Evolutionary conservation across 352 stramenopile species (phyloP).

Genomic region (Phytophthora cactorum): DNA sequence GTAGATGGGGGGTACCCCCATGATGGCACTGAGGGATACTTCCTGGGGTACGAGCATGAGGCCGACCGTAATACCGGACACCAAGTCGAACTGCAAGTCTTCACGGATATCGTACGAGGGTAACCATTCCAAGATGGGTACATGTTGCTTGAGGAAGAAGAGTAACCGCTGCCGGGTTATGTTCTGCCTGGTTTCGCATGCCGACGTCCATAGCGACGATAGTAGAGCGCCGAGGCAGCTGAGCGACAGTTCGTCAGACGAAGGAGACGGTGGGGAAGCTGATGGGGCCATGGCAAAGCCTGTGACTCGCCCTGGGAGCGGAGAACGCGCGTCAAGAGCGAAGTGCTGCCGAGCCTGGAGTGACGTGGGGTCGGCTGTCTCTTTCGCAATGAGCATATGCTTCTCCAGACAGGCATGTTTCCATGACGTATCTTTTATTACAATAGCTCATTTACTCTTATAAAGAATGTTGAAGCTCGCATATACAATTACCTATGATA

Average conservation of each 20-base stretch:
- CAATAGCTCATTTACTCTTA: neutral
- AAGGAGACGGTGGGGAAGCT: slow-evolving; percentile 25
- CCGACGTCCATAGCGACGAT: slow-evolving; percentile 22
- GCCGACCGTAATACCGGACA: slow-evolving; percentile 75
- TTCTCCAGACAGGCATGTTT: neutral
- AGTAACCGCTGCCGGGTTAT: slow-evolving; percentile 40
- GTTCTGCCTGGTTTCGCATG: slow-evolving; percentile 10
- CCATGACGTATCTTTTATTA: neutral
- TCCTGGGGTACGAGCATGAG: slow-evolving; percentile 94
- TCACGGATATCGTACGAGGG: slow-evolving; percentile 62
- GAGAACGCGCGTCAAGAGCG: slow-evolving; percentile 1
- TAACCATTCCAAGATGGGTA: slow-evolving; percentile 81
- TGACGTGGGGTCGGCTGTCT: slow-evolving; percentile 15
- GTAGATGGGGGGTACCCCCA: slow-evolving; percentile 76
- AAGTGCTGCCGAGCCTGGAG: slow-evolving; percentile 3
- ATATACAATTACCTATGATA: too few relatives aligned
- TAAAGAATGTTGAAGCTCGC: neutral
- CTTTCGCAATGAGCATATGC: slow-evolving; percentile 6
- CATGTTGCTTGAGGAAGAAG: slow-evolving; percentile 56
- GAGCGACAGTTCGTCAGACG: slow-evolving; percentile 18
- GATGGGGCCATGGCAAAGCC: slow-evolving; percentile 25
- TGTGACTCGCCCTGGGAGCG: neutral
- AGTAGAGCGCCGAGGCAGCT: slow-evolving; percentile 12
- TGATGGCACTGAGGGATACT: slow-evolving; percentile 92
- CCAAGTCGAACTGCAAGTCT: slow-evolving; percentile 73